Conservation (phyloP, 1,284 basidiomycete genomes). For the Caloboletus inedulis region DNA sequence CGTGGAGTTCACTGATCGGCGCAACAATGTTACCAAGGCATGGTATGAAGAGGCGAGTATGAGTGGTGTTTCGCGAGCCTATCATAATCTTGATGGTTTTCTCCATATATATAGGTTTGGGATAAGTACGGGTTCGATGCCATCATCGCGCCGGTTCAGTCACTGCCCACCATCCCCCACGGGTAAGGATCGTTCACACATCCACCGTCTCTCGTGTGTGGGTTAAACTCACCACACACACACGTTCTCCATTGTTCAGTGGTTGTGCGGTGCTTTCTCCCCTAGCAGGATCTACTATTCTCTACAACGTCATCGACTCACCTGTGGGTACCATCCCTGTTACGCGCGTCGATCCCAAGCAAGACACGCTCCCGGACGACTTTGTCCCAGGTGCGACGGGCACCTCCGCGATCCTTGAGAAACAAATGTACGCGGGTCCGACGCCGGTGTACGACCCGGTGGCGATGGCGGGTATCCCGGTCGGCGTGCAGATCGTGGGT, state of each 20-base stretch:
- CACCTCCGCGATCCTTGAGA: constrained; percentile 56
- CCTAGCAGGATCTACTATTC: constrained; percentile 48
- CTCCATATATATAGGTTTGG: constrained; percentile 59
- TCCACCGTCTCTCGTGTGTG: background rate
- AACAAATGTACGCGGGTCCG: constrained; percentile 51
- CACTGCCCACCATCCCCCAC: constrained; percentile 70
- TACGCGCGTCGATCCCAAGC: constrained; percentile 65
- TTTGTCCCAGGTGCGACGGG: constrained; percentile 48
- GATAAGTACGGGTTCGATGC: constrained; percentile 65
- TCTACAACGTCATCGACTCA: constrained; percentile 76
- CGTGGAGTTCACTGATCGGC: constrained; percentile 44
- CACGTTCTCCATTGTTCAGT: constrained; percentile 27
- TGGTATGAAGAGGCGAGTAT: constrained; percentile 57
- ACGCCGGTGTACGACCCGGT: constrained; percentile 64
- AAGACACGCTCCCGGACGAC: constrained; percentile 59
- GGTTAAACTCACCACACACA: background rate
- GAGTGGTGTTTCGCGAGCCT: background rate
- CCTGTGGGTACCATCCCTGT: constrained; percentile 80
- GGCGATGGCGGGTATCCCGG: constrained; percentile 75
- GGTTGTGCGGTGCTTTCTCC: constrained; percentile 53
- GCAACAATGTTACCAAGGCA: constrained; percentile 47
- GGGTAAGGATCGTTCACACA: constrained; percentile 43
- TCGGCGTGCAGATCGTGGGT: constrained; percentile 81
- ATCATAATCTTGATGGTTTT: background rate
- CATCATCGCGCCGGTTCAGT: constrained; percentile 73